Base-by-base conservation (phyloP, 2,329 filamentous ascomycete genomes). In the Fusarium incarnatum region DNA sequence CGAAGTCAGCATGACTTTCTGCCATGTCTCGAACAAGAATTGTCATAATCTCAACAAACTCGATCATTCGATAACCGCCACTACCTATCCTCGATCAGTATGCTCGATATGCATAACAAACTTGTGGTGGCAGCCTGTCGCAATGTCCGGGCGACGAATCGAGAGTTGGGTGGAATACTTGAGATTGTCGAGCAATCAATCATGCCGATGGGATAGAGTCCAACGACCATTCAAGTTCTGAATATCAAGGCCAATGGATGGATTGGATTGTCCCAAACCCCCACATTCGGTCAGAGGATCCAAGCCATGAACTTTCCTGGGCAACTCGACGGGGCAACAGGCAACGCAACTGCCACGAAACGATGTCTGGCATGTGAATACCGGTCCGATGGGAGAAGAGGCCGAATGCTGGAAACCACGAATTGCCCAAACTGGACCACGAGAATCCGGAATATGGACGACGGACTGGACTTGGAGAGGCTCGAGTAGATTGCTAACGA, bases 401-500 rank as follows among this genome's bases (percentile, higher is more conserved):
- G 6, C 5, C 9, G 20, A 34, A 66, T n/a, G 42, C 22, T 37
- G 54, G 30, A 45, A 45, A 11, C 27, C 45, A 25, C 23, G 30
- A 32, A 23, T 22, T 12, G 32, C 30, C 34, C 22, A 52, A 47
- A 37, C 40, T 46, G 37, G 45, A 44, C 50, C 15, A 52, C 25
- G 34, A 41, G 25, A 48, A 48, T 34, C 22, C 20, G 20, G 23
- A 15, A 40, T 22, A 41, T 34, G n/a, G 55, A 44, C 30, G 34
- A 44, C 25, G 54, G 50, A 69, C 40, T 23, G 13, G 42, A 37
- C 42, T 32, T 37, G 28, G 22, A 40, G 28, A 41, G 20, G 23
- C 15, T 30, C 8, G 11, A 58, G 30, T 34, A 56, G 20, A 57
- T 46, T 60, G 58, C 77, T 80, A 69, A 80, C 66, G 27, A 25